A percentile compares a stretch with the other conserved stretches of the same genome.
Evolutionary conservation across 2,329 filamentous ascomycete genomes (phyloP).

Genomic region (Nigrograna mackinnonii): DNA sequence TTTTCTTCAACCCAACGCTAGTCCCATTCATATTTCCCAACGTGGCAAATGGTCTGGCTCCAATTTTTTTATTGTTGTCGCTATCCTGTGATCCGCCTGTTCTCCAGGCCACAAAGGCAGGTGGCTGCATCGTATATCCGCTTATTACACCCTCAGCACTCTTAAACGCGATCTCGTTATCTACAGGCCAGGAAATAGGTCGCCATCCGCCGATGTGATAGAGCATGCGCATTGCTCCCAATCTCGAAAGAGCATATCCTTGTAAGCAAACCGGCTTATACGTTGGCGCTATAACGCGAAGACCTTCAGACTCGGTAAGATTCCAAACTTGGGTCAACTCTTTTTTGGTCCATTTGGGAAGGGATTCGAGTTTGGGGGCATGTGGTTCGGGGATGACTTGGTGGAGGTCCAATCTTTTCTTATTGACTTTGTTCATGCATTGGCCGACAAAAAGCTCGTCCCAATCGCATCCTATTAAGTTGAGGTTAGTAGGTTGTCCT

Average conservation of each 20-base stretch:
- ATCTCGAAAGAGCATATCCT: slow-evolving; percentile 13
- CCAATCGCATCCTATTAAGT: slow-evolving; percentile 19
- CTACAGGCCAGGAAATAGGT: slow-evolving; percentile 11
- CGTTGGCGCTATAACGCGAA: slow-evolving; percentile 12
- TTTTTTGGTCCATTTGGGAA: slow-evolving; percentile 5
- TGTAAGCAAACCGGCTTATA: slow-evolving; percentile 13
- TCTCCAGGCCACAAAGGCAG: slow-evolving; percentile 11
- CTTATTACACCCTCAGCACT: slow-evolving; percentile 9
- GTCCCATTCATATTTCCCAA: slow-evolving; percentile 11
- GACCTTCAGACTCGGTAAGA: slow-evolving; percentile 6
- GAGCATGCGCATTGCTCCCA: slow-evolving; percentile 18
- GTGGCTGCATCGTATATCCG: slow-evolving; percentile 16
- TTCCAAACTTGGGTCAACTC: slow-evolving; percentile 14
- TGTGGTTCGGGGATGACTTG: slow-evolving; percentile 11
- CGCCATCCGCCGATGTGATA: slow-evolving; percentile 17
- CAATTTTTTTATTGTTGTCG: slow-evolving; percentile 13
- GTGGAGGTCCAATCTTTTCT: slow-evolving; percentile 14
- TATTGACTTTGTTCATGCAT: slow-evolving; percentile 12
- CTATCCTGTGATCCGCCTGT: slow-evolving; percentile 13
- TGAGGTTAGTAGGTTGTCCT: not conserved
- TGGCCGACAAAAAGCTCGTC: slow-evolving; percentile 19
- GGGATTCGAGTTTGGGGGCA: slow-evolving; percentile 1
- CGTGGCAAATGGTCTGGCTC: slow-evolving; percentile 2
- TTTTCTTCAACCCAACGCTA: slow-evolving; percentile 13
- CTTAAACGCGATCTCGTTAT: slow-evolving; percentile 13